phyloP scores from a whole-genome alignment of 2,329 filamentous ascomycete genomes.

The Harringtonia lauricola region DNA sequence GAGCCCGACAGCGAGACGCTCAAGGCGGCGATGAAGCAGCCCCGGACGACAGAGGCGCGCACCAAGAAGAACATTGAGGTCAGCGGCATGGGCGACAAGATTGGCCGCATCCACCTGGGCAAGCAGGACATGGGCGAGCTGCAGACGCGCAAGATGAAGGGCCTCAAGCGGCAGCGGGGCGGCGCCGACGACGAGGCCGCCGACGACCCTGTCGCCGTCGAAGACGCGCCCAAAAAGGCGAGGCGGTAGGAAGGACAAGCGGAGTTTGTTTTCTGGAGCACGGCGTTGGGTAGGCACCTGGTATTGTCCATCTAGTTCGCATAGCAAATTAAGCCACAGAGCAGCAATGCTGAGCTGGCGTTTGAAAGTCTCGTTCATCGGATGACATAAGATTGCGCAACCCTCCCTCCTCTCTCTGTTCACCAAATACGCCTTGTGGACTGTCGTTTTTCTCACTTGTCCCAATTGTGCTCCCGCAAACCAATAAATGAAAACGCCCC shows the following conservation, averaged over 20 bases:
- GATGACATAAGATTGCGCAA: too few relatives aligned
- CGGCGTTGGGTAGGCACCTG: not conserved
- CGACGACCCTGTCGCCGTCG: constrained; percentile 9
- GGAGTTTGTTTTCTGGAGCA: constrained; percentile 1
- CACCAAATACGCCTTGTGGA: too few relatives aligned
- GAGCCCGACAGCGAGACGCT: constrained; percentile 68
- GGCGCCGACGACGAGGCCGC: constrained; percentile 19
- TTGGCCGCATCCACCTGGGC: constrained; percentile 83
- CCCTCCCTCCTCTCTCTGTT: too few relatives aligned
- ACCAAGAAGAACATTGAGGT: constrained; percentile 96
- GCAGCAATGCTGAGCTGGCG: too few relatives aligned
- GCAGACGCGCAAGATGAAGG: constrained; percentile 99
- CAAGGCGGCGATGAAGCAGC: constrained; percentile 86
- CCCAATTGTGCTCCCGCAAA: too few relatives aligned
- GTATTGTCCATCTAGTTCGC: not conserved
- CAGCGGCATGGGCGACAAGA: constrained; percentile 89
- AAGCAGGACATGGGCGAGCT: constrained; percentile 79
- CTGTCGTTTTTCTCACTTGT: too few relatives aligned
- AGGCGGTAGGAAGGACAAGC: constrained; percentile 17
- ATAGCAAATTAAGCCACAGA: too few relatives aligned
- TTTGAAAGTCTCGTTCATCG: too few relatives aligned
- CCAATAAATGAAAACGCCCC: too few relatives aligned
- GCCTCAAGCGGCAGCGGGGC: constrained; percentile 71
- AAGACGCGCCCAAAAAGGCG: constrained; percentile 25
- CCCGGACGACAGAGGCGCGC: constrained; percentile 61